Percentiles rank a stretch among this genome's conserved stretches.
Conservation (phyloP, 345 rosid species). For the Durio zibethinus region DNA sequence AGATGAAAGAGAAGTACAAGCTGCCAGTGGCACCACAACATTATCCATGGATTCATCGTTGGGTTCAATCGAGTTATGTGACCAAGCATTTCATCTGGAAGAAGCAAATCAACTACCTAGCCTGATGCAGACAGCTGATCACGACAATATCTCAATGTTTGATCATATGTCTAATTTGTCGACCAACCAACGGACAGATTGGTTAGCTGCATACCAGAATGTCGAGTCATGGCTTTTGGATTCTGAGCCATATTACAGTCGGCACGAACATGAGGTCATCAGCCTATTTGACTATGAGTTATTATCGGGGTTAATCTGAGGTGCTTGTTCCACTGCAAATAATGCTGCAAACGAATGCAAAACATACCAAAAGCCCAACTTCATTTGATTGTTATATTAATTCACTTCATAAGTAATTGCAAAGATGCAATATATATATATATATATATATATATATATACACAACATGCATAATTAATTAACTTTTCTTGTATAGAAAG, state of each 20-base stretch:
- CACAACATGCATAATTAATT: neutral
- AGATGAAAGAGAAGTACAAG: neutral
- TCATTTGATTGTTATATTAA: neutral
- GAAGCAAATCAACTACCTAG: neutral
- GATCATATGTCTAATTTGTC: neutral
- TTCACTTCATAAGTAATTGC: neutral
- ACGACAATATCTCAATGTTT: neutral
- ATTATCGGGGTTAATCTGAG: neutral
- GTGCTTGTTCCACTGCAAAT: neutral
- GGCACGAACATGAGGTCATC: neutral
- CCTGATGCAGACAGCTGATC: neutral
- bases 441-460: no score
- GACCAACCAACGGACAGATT: neutral
- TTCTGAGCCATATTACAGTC: neutral
- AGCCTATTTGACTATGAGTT: constrained; percentile 4
- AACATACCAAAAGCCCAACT: neutral
- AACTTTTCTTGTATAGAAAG: neutral
- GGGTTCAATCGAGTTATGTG: neutral
- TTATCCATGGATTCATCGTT: neutral
- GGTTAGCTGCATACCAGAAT: constrained; percentile 13
- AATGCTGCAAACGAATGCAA: neutral
- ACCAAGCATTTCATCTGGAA: neutral
- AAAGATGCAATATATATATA: neutral
- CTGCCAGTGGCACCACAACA: neutral
- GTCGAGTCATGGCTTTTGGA: constrained; percentile 41